Evolutionary conservation across 305 asterid genomes (phyloP).

Genomic region (Solanum hybrid): DNA sequence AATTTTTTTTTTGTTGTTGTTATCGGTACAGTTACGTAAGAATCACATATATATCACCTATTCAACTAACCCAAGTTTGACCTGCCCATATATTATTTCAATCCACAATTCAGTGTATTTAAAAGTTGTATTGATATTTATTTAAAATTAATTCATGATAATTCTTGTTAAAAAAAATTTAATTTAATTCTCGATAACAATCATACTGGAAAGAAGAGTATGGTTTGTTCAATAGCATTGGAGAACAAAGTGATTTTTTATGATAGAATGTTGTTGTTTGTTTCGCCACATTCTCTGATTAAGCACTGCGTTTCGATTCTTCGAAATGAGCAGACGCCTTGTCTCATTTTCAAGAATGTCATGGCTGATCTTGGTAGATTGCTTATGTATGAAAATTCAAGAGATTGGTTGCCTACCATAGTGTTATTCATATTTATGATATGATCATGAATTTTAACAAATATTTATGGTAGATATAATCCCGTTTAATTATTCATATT

Average conservation of each 20-base stretch:
- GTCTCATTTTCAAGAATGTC: neutral
- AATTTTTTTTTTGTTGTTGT: too few relatives aligned
- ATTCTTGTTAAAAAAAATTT: neutral
- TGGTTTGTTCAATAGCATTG: slow-evolving; percentile 31
- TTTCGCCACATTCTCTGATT: neutral
- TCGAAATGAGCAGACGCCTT: neutral
- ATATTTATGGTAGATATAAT: neutral
- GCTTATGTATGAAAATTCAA: too few relatives aligned
- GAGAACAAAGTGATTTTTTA: slow-evolving; percentile 29
- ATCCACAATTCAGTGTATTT: neutral
- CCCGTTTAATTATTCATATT: neutral
- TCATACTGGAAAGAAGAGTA: slow-evolving; percentile 19
- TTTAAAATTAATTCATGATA: neutral
- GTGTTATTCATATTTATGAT: neutral
- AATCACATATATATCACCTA: too few relatives aligned
- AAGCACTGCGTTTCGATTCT: neutral
- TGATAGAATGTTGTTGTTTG: slow-evolving; percentile 52
- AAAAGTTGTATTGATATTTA: neutral
- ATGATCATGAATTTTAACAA: neutral
- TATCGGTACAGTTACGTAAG: too few relatives aligned
- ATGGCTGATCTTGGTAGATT: neutral
- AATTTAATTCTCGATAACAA: too few relatives aligned
- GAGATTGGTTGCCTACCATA: too few relatives aligned
- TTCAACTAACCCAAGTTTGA: too few relatives aligned
- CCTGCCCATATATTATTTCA: too few relatives aligned